Percentiles rank a stretch among this genome's conserved stretches.
phyloP scores from a whole-genome alignment of 2,329 filamentous ascomycete genomes.

The Penicillium janthinellum region DNA sequence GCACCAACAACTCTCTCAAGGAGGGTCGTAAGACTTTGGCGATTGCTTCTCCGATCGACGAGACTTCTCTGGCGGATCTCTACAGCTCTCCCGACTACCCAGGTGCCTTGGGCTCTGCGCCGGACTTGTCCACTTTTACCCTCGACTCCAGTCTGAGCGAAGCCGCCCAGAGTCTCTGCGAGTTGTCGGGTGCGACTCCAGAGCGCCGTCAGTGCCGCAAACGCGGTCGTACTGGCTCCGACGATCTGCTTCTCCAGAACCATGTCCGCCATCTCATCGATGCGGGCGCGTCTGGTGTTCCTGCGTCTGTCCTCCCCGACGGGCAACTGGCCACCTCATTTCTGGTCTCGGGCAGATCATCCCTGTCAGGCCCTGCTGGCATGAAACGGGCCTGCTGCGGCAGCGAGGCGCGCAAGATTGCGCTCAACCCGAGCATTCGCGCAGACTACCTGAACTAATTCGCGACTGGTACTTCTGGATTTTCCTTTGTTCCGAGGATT shows the following conservation, averaged over 20 bases:
- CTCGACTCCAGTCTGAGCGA: conserved; percentile 38
- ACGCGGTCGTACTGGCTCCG: conserved; percentile 44
- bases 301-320: conserved; percentile 34
- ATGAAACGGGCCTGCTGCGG: conserved; percentile 48
- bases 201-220: conserved; percentile 38
- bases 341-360: conserved; percentile 28
- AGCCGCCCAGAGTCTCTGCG: conserved; percentile 46
- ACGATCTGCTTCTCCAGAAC: conserved; percentile 41
- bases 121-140: conserved; percentile 41
- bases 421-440: conserved; percentile 37
- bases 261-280: conserved; percentile 43
- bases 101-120: conserved; percentile 25
- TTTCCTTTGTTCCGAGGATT: conserved; percentile 29
- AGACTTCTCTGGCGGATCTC: conserved; percentile 35
- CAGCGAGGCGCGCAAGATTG: conserved; percentile 40
- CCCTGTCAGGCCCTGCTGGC: conserved; percentile 39
- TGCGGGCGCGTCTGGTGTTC: conserved; percentile 27
- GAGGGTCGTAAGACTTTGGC: conserved; percentile 39
- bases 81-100: conserved; percentile 42
- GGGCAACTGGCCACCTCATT: conserved; percentile 36
- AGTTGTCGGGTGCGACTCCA: conserved; percentile 40
- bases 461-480: conserved; percentile 12
- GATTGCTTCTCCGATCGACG: conserved; percentile 43
- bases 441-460: conserved; percentile 31
- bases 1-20: conserved; percentile 42